phyloP scores from a whole-genome alignment of 208 protist genomes.

The Vickermania spadyakhi region DNA sequence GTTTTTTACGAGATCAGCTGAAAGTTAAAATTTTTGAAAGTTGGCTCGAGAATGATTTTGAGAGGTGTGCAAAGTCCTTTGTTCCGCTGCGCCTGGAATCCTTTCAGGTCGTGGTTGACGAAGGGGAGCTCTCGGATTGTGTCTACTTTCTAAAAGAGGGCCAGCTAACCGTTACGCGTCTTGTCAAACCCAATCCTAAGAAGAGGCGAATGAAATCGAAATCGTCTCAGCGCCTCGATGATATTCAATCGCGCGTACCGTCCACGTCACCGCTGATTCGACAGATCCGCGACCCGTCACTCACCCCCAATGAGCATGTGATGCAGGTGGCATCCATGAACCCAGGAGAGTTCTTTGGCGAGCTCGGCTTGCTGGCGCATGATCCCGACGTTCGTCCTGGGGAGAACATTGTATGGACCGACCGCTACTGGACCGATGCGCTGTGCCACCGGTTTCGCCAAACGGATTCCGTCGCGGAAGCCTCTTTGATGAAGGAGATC shows the following conservation, averaged over 20 bases:
- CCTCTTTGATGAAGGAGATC: constrained; percentile 1
- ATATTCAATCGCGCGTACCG: background rate
- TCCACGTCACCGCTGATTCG: background rate
- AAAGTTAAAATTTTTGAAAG: constrained; percentile 18
- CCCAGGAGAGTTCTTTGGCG: constrained; percentile 59
- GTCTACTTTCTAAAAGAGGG: constrained; percentile 63
- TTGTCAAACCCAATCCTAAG: constrained; percentile 10
- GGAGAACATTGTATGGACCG: constrained; percentile 36
- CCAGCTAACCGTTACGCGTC: constrained; percentile 30
- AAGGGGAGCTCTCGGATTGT: constrained; percentile 37
- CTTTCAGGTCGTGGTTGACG: constrained; percentile 35
- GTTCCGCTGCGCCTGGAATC: constrained; percentile 40
- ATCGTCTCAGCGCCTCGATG: background rate
- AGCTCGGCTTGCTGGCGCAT: constrained; percentile 51
- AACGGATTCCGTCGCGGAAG: constrained; percentile 8
- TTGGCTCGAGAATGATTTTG: constrained; percentile 12
- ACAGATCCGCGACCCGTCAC: background rate
- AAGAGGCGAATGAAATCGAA: background rate
- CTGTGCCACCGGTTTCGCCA: constrained; percentile 15
- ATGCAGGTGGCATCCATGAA: constrained; percentile 57
- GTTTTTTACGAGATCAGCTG: constrained; percentile 26
- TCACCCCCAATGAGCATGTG: constrained; percentile 6
- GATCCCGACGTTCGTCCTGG: constrained; percentile 48
- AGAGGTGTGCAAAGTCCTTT: constrained; percentile 17
- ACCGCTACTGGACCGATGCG: constrained; percentile 42